Conservation (phyloP, 345 rosid genomes). For the Camelina neglecta region DNA sequence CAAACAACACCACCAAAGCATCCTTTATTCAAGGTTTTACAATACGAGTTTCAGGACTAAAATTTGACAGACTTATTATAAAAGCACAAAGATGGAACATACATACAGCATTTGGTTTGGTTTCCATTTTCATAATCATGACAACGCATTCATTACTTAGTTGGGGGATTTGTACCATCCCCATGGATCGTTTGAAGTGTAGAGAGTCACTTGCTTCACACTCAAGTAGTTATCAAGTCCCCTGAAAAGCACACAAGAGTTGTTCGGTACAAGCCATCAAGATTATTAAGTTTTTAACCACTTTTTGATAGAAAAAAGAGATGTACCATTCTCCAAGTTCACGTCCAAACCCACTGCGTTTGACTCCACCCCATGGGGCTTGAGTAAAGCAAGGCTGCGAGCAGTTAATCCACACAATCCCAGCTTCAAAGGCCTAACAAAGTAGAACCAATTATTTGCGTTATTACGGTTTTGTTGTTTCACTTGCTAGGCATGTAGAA, state of each 20-base stretch:
- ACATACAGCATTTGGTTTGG: conserved; percentile 1
- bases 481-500: neutral
- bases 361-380: conserved; percentile 98
- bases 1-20: conserved; percentile 21
- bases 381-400: conserved; percentile 96
- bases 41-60: conserved; percentile 13
- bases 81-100: neutral
- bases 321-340: conserved; percentile 93
- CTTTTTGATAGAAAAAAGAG: neutral
- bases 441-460: conserved; percentile 5
- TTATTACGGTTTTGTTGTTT: neutral
- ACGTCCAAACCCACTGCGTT: conserved; percentile 95
- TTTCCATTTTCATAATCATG: conserved; percentile 13
- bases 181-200: conserved; percentile 81
- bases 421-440: conserved; percentile 77
- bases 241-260: conserved; percentile 52
- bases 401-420: conserved; percentile 94
- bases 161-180: conserved; percentile 84
- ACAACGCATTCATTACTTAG: conserved; percentile 37
- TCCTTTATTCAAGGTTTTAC: conserved; percentile 27
- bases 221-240: conserved; percentile 88
- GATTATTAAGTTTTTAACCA: neutral
- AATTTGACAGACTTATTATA: conserved; percentile 20
- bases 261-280: conserved; percentile 30
- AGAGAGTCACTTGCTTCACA: conserved; percentile 91